Evolutionary conservation across 1,284 basidiomycete genomes (phyloP).

Genomic region (Gymnopus androsaceus): DNA sequence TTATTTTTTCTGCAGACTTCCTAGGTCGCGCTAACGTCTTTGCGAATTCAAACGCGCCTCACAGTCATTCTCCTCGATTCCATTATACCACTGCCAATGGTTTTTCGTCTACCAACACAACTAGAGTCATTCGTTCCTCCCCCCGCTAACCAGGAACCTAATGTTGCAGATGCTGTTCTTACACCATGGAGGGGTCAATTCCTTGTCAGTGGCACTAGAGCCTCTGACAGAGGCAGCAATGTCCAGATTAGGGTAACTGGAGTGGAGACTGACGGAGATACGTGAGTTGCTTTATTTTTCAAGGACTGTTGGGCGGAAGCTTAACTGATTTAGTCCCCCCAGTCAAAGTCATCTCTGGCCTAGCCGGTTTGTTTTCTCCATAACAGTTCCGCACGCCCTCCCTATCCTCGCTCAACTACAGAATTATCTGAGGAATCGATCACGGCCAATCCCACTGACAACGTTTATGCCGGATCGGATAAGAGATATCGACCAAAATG

Average conservation of each 20-base stretch:
- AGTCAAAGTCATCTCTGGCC: slow-evolving; percentile 35
- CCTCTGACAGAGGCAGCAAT: slow-evolving; percentile 43
- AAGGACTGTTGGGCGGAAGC: not conserved
- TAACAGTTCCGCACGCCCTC: slow-evolving; percentile 17
- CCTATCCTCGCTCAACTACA: slow-evolving; percentile 18
- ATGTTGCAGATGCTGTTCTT: slow-evolving; percentile 16
- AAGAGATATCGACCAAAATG: slow-evolving; percentile 46
- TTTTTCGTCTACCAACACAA: slow-evolving; percentile 62
- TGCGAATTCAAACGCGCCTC: too few relatives aligned
- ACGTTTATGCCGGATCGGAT: slow-evolving; percentile 65
- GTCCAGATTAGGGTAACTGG: slow-evolving; percentile 60
- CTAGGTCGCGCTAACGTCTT: not conserved
- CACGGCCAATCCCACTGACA: slow-evolving; percentile 44
- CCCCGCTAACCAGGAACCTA: slow-evolving; percentile 30
- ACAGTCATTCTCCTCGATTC: too few relatives aligned
- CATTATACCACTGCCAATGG: slow-evolving; percentile 41
- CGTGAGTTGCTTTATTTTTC: slow-evolving; percentile 47
- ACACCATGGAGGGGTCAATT: slow-evolving; percentile 58
- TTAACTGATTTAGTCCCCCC: slow-evolving; percentile 15
- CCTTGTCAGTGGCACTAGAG: slow-evolving; percentile 46
- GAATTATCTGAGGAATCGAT: slow-evolving; percentile 12
- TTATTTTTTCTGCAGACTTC: not conserved
- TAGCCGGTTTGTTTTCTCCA: slow-evolving; percentile 20
- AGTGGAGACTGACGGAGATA: slow-evolving; percentile 67
- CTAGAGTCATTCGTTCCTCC: slow-evolving; percentile 59